A percentile compares a stretch with the other conserved stretches of the same genome.
phyloP scores from a whole-genome alignment of 2,329 filamentous ascomycete genomes.

The Epicoccum sorghinum region DNA sequence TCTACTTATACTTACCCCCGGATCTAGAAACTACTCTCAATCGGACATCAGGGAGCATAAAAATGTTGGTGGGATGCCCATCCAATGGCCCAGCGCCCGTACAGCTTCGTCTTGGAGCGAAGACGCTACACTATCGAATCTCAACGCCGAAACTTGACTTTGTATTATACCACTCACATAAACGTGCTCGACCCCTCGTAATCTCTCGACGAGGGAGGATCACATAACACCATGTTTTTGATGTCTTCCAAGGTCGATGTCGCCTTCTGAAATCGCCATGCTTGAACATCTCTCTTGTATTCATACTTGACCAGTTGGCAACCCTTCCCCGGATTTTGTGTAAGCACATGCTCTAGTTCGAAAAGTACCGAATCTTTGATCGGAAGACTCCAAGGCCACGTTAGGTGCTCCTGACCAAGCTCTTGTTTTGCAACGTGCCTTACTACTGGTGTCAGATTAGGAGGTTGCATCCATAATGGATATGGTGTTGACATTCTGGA shows the following conservation, averaged over 20 bases:
- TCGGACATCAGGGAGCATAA: conserved; percentile 4
- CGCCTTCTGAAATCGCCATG: conserved; percentile 2
- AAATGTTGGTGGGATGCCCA: conserved; percentile 16
- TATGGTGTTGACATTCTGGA: background rate
- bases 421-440: background rate
- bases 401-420: background rate
- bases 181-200: background rate
- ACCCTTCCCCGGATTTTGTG: background rate
- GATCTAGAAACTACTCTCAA: conserved; percentile 2
- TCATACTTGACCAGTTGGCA: conserved; percentile 5
- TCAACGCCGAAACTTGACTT: background rate
- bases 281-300: background rate
- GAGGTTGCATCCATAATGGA: conserved; percentile 7
- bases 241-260: background rate
- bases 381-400: conserved; percentile 1
- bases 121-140: conserved; percentile 4
- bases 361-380: background rate
- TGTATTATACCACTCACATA: background rate
- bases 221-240: background rate
- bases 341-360: background rate
- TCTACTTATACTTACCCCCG: background rate
- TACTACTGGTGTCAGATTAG: background rate
- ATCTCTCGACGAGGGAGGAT: too few relatives aligned
- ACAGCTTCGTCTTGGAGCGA: conserved; percentile 16
- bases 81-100: conserved; percentile 9